These are phyloP conservation scores for Amanita fuliginea DNA, from an alignment of 768 basidiomycete species.

Conservation along the genomic window DNA sequence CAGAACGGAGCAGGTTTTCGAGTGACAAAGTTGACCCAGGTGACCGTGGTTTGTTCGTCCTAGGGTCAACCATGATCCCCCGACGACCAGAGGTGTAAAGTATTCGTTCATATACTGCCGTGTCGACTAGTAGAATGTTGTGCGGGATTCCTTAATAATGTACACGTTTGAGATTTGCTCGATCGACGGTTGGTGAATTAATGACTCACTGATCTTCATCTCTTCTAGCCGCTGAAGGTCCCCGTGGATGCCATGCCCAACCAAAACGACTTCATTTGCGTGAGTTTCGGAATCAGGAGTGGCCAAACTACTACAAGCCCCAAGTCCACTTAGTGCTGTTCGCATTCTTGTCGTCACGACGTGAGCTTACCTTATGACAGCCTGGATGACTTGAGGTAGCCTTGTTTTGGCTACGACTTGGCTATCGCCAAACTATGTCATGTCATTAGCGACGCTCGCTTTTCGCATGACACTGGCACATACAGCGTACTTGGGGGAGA, in stretches of 20 bases:
- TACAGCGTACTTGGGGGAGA: conserved; percentile 47
- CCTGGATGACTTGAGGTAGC: conserved; percentile 61
- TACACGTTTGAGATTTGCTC: background rate
- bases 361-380: conserved; percentile 50
- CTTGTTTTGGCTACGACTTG: conserved; percentile 58
- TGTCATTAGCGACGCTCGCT: conserved; percentile 5
- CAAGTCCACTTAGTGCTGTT: background rate
- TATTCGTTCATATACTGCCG: conserved; percentile 48
- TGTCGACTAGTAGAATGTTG: conserved; percentile 63
- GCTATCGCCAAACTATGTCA: conserved; percentile 62
- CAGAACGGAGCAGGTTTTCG: conserved; percentile 48
- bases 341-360: background rate
- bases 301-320: conserved; percentile 44
- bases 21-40: conserved; percentile 50
- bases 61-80: conserved; percentile 50
- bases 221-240: conserved; percentile 59
- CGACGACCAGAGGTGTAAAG: conserved; percentile 50
- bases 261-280: conserved; percentile 60
- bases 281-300: conserved; percentile 70
- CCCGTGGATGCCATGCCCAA: conserved; percentile 47
- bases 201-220: conserved; percentile 63
- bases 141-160: conserved; percentile 53
- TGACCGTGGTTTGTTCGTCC: conserved; percentile 39
- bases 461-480: conserved; percentile 15
- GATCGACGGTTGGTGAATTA: background rate